Evolutionary conservation across 2,329 filamentous ascomycete genomes (phyloP).

Genomic region (Penicillium freii): DNA sequence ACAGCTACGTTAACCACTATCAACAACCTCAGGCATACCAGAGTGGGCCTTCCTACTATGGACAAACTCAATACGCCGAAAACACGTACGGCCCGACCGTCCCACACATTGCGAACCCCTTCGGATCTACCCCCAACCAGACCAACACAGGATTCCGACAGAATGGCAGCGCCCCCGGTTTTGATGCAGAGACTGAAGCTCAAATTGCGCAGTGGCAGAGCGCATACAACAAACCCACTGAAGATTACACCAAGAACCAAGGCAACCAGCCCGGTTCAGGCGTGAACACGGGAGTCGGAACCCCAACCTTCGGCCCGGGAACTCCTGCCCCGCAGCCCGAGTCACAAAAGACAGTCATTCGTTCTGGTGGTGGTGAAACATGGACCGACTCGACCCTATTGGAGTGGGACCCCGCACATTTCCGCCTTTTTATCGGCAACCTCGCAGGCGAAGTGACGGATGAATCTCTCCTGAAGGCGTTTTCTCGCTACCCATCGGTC

Average conservation of each 20-base stretch:
- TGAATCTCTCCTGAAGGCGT: constrained; percentile 91
- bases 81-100: constrained; percentile 51
- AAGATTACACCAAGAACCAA: constrained; percentile 29
- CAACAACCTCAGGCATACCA: constrained; percentile 40
- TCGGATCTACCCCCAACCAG: constrained; percentile 53
- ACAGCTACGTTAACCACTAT: constrained; percentile 44
- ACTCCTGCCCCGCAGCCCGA: constrained; percentile 46
- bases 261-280: constrained; percentile 38
- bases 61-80: constrained; percentile 48
- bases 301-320: constrained; percentile 38
- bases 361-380: constrained; percentile 83
- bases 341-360: constrained; percentile 77
- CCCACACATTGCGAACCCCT: constrained; percentile 78
- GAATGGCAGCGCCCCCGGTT: constrained; percentile 36
- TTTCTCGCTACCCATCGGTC: constrained; percentile 80
- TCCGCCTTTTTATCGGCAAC: constrained; percentile 94
- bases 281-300: constrained; percentile 29
- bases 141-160: constrained; percentile 34
- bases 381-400: constrained; percentile 88
- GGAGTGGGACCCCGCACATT: constrained; percentile 94
- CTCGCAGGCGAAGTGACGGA: constrained; percentile 96
- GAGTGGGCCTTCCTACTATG: constrained; percentile 45
- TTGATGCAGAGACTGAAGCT: constrained; percentile 79
- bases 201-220: constrained; percentile 95
- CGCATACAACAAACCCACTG: constrained; percentile 64